Base-by-base conservation (phyloP, 495 filamentous ascomycete species). In the Beverwykella pulmonaria region DNA sequence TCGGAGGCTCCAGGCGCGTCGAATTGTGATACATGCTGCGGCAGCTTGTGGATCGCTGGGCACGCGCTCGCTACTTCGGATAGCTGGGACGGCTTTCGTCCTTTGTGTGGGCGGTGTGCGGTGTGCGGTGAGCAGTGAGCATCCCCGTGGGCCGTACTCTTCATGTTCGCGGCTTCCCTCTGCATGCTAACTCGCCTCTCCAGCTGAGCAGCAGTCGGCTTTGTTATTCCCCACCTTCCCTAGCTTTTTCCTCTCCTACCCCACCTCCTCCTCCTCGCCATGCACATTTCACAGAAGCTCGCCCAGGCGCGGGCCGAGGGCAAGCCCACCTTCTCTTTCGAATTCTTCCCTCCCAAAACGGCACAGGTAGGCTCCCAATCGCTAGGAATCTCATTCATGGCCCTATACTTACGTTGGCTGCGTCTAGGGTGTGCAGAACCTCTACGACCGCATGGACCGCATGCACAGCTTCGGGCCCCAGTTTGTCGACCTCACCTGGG, bases 291-390 rank as follows among this genome's bases (percentile, higher is more conserved):
- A 59, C 89, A 95, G 66, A 97, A 97, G 84, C 82, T 99, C 68
- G 84, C 89, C 66, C 90, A 93, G 72, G 89, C 91, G 80, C 83
- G 91, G 72, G 81, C 82, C 65, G 84, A 88, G 64, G 85, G 86
- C 74, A 84, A 86, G 68, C 88, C 92, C 52, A 91, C 90, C 59
- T 96, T 97, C 83, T 98, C 95, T 29, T 99, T 99, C 77, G 95
- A 99, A 79, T 99, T 96, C 83, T 99, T 98, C 79, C 93, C 95
- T 49, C 95, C 95, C n/a, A 99, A 99, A 80, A 99, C 95, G 0
- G 93, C 94, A 1, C 90, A 92, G 76, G 80, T 82, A 76, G 14
- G 78, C 50, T 15, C 39, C 26, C 23, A n/a, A 27, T 1, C 22
- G 19, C 32, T 41, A 26, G 1, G 1, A 14, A 8, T 23, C 23